Evolutionary conservation across 164 flowering plant genomes (phyloP).

Genomic region (Cinnamomum chago): DNA sequence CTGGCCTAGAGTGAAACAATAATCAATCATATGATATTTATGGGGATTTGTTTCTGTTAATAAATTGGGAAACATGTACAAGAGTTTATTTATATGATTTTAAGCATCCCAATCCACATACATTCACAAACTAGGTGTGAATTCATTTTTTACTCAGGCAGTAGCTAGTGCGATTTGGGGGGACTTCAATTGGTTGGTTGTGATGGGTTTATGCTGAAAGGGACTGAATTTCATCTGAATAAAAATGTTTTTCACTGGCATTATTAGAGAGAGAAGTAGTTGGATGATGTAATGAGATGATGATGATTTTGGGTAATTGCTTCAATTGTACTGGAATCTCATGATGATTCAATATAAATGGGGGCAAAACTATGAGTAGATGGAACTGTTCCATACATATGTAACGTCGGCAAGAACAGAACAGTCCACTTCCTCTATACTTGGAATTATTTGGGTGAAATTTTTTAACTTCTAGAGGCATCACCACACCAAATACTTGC

Average conservation of each 20-base stretch:
- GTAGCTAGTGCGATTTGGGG: background rate
- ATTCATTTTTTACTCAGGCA: background rate
- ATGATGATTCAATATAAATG: background rate
- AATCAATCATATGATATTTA: too few species aligned
- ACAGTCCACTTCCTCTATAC: background rate
- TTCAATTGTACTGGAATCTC: background rate
- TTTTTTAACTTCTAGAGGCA: background rate
- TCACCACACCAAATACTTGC: background rate
- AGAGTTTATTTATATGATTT: background rate
- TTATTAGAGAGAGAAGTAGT: background rate
- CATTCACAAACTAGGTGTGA: background rate
- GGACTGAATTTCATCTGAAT: background rate
- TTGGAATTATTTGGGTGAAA: background rate
- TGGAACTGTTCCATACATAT: background rate
- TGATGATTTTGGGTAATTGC: background rate
- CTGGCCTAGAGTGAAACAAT: too few species aligned
- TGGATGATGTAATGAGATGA: background rate
- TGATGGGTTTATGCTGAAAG: background rate
- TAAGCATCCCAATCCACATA: background rate
- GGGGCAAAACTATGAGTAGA: background rate
- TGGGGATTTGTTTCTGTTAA: too few species aligned
- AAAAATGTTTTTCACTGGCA: background rate
- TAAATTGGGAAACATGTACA: too few species aligned
- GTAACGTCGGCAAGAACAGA: background rate
- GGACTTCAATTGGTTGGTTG: background rate